phyloP scores from a whole-genome alignment of 225 moss, liverwort and hornwort genomes.

The Marchantia paleacea region DNA sequence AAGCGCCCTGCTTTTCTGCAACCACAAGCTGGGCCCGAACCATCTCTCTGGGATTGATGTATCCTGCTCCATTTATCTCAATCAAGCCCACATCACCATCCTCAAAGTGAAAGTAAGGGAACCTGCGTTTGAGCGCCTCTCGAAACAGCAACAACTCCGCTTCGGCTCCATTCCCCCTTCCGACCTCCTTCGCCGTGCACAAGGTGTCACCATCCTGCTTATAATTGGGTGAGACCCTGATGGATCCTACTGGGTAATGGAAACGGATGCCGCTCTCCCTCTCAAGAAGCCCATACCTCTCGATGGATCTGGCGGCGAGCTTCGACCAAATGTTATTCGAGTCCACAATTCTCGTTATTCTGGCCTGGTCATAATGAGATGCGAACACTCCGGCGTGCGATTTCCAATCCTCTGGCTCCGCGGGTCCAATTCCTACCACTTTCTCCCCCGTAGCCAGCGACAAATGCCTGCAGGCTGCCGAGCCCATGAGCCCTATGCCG shows the following conservation, averaged over 20 bases:
- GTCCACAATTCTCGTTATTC: constrained; percentile 78
- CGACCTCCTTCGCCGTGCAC: constrained; percentile 47
- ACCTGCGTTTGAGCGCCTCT: constrained; percentile 42
- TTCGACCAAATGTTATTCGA: constrained; percentile 76
- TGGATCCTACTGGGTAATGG: constrained; percentile 68
- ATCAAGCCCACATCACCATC: constrained; percentile 65
- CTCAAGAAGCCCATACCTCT: constrained; percentile 55
- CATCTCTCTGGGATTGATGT: constrained; percentile 70
- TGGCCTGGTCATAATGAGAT: constrained; percentile 80
- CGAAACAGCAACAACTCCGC: constrained; percentile 54
- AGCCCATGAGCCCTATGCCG: constrained; percentile 79
- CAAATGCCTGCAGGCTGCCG: constrained; percentile 77
- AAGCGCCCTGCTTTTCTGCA: constrained; percentile 59
- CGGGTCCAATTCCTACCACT: constrained; percentile 73
- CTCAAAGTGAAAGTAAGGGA: constrained; percentile 70
- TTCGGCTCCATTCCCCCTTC: constrained; percentile 57
- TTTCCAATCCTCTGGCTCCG: constrained; percentile 71
- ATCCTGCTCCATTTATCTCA: constrained; percentile 75
- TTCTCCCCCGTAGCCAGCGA: constrained; percentile 43
- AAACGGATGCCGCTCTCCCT: constrained; percentile 70
- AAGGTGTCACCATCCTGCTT: constrained; percentile 46
- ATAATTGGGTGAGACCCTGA: constrained; percentile 72
- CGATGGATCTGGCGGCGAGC: constrained; percentile 89
- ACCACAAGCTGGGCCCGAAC: constrained; percentile 66
- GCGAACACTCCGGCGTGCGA: constrained; percentile 72